These are phyloP conservation scores for Penicillium cinerascens DNA, from an alignment of 495 filamentous ascomycete species.

Conservation along the genomic window DNA sequence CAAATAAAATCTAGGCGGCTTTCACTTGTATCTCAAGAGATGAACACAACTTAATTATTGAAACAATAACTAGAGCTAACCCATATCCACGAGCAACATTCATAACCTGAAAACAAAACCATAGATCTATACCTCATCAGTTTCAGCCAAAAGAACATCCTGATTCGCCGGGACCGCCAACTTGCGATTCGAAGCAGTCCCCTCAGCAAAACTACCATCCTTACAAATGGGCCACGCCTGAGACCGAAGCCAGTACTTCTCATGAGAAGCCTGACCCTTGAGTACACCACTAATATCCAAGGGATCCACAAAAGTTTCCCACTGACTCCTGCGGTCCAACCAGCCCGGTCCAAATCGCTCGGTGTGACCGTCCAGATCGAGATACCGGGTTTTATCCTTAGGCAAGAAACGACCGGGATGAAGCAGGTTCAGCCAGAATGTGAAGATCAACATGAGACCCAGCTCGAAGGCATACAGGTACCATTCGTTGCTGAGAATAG, in stretches of 20 bases:
- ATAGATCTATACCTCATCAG: not conserved
- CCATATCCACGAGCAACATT: too few relatives aligned
- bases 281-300: slow-evolving; percentile 30
- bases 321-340: slow-evolving; percentile 26
- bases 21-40: too few relatives aligned
- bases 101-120: not conserved
- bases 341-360: slow-evolving; percentile 42
- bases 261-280: slow-evolving; percentile 27
- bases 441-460: slow-evolving; percentile 37
- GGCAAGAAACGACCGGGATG: slow-evolving; percentile 35
- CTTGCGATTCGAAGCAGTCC: slow-evolving; percentile 24
- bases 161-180: not conserved
- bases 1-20: too few relatives aligned
- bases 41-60: too few relatives aligned
- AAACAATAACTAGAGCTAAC: too few relatives aligned
- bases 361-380: slow-evolving; percentile 29
- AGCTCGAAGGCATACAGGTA: slow-evolving; percentile 40
- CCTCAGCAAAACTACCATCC: slow-evolving; percentile 32
- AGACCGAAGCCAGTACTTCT: slow-evolving; percentile 29
- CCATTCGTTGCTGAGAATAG: slow-evolving; percentile 35
- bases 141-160: not conserved
- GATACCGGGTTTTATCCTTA: slow-evolving; percentile 27
- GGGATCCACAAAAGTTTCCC: slow-evolving; percentile 35
- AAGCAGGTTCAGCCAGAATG: slow-evolving; percentile 36
- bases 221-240: slow-evolving; percentile 27